A percentile compares a stretch with the other conserved stretches of the same genome.
Conservation (phyloP, 169 alveolate species). For the Plasmodium ovale region DNA sequence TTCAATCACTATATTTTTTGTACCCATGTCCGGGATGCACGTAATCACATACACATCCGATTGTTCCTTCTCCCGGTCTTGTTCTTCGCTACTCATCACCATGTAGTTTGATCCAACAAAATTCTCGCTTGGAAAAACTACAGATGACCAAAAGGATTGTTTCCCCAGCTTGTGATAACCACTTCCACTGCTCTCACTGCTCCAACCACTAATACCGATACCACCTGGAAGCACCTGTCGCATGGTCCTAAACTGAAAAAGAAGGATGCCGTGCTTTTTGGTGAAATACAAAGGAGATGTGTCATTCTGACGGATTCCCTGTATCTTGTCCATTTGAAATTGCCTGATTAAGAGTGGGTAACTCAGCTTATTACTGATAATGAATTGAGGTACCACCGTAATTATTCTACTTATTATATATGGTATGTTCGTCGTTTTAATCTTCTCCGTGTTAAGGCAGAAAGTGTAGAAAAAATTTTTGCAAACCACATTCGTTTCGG, state of each 20-base stretch:
- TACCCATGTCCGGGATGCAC: constrained; percentile 87
- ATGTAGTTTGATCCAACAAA: constrained; percentile 88
- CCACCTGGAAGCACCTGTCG: neutral
- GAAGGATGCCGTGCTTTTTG: constrained; percentile 21
- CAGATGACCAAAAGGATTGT: constrained; percentile 86
- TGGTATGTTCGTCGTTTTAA: constrained; percentile 83
- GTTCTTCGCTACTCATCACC: constrained; percentile 80
- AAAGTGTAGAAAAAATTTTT: constrained; percentile 83
- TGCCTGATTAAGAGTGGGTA: constrained; percentile 80
- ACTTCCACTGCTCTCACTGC: neutral
- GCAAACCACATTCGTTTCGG: constrained; percentile 82
- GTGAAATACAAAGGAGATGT: constrained; percentile 57
- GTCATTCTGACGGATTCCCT: constrained; percentile 74
- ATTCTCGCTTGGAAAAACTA: constrained; percentile 85
- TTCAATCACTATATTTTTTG: constrained; percentile 83
- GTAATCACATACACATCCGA: constrained; percentile 83
- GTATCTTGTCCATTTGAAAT: constrained; percentile 76
- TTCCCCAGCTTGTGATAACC: constrained; percentile 25
- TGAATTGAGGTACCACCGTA: constrained; percentile 88
- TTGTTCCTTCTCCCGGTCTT: constrained; percentile 58
- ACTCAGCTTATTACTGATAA: constrained; percentile 83
- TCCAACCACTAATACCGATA: neutral
- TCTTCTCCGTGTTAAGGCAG: constrained; percentile 86
- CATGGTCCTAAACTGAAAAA: constrained; percentile 41
- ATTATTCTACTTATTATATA: constrained; percentile 86